Evolutionary conservation across 2,329 filamentous ascomycete genomes (phyloP), one percentile per base, ranked within the genome.

Genomic region (Cordyceps cicadae): DNA sequence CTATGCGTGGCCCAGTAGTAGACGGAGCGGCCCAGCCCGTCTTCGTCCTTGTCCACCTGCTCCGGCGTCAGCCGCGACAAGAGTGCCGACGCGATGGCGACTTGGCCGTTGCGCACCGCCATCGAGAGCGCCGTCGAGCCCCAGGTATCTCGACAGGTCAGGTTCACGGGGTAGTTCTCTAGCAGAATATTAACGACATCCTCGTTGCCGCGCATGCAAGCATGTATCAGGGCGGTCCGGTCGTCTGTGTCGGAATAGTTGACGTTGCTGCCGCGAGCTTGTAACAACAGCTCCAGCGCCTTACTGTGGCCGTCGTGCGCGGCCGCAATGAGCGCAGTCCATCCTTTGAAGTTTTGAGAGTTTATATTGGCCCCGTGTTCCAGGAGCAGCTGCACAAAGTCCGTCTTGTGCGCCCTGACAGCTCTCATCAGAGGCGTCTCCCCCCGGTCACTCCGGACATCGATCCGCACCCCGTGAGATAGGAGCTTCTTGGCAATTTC

Each of bases 381-480:
- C 1, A 53, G 37, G n/a, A 59, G 57, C 2, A 59, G 57, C 17
- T 48, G 48, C 21, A 59, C 57, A 26, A 59, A 53, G 15, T 24
- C 19, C 3, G 57, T 54, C 50, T 39, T 46, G 14, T 26, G 26
- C 5, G 19, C 11, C 3, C 50, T 11, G 5, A 54, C 29, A 17
- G 57, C 57, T 46, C 50, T 45, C 57, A 59, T 46, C 1, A 59
- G 57, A 5, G 57, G 57, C 19, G 62, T 63, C 54, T 56, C 56
- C 14, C 59, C 59, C 26, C 34, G 43, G 32, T 43, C 37, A 2
- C 34, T 56, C n/a, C 43, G 17, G 8, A 53, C 45, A 15, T 61
- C 59, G 21, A 61, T 6, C 17, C 48, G 46, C 8, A 53, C 59
- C 12, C 59, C 59, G 19, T 39, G 26, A 11, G 24, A 21, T 4